Conservation (phyloP, 495 filamentous ascomycete species). For the Copromyces sp. region DNA sequence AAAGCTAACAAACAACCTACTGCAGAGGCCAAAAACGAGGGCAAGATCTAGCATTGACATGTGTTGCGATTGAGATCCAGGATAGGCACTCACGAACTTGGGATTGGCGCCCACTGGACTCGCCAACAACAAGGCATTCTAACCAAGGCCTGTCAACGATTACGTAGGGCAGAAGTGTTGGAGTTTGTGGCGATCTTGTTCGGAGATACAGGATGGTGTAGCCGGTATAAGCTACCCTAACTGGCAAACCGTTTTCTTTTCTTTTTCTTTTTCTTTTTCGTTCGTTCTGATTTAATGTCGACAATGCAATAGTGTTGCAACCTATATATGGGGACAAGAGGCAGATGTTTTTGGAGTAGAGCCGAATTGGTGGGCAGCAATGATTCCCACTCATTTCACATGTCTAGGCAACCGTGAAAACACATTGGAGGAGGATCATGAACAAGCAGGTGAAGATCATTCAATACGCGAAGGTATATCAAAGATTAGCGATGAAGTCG, state of each 20-base stretch:
- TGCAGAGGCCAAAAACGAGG: conserved; percentile 20
- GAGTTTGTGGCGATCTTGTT: not conserved
- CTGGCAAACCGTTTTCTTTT: not conserved
- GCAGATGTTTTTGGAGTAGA: not conserved
- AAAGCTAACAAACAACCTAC: conserved; percentile 7
- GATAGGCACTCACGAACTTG: not conserved
- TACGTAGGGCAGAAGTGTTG: not conserved
- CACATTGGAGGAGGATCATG: not conserved
- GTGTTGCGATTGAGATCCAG: not conserved
- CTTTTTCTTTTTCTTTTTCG: not conserved
- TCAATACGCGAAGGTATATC: not conserved
- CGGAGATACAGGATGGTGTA: not conserved
- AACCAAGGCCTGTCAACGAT: not conserved
- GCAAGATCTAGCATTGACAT: conserved; percentile 40
- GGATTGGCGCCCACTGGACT: not conserved
- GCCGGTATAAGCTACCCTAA: not conserved
- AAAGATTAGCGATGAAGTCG: not conserved
- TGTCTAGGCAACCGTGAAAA: not conserved
- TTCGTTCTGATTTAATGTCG: not conserved
- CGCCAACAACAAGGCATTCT: not conserved
- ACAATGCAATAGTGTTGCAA: not conserved
- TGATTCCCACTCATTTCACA: not conserved
- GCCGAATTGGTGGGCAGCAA: not conserved
- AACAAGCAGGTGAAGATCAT: not conserved
- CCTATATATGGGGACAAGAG: not conserved